phyloP scores from a whole-genome alignment of 805 yeast species.

The Cyberlindnera japonica region DNA sequence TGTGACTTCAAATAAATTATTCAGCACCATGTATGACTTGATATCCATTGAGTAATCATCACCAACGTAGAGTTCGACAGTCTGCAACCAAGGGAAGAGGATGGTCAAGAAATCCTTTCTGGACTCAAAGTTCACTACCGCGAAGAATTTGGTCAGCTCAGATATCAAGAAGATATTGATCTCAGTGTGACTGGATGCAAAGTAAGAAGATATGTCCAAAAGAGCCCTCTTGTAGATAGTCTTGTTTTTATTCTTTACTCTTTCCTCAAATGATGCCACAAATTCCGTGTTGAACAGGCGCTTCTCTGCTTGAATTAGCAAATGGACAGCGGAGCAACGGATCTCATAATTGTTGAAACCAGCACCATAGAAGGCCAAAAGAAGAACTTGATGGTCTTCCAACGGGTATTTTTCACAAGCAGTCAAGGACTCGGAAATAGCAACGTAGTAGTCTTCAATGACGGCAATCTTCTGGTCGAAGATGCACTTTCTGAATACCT shows the following conservation, averaged over 20 bases:
- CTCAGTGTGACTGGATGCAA: slow-evolving; percentile 60
- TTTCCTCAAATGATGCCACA: slow-evolving; percentile 58
- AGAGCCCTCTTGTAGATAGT: slow-evolving; percentile 86
- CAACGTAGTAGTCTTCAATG: slow-evolving; percentile 65
- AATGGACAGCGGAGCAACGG: slow-evolving; percentile 65
- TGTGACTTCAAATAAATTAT: slow-evolving; percentile 80
- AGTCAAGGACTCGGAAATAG: slow-evolving; percentile 62
- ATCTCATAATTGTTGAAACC: slow-evolving; percentile 70
- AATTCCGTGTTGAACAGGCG: slow-evolving; percentile 51
- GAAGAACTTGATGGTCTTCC: slow-evolving; percentile 62
- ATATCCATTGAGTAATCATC: slow-evolving; percentile 38
- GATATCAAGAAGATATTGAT: slow-evolving; percentile 63
- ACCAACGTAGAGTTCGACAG: slow-evolving; percentile 55
- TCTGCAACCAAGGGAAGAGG: slow-evolving; percentile 89
- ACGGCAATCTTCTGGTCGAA: slow-evolving; percentile 48
- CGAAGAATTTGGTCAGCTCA: slow-evolving; percentile 65
- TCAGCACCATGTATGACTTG: slow-evolving; percentile 62
- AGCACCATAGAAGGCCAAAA: slow-evolving; percentile 72
- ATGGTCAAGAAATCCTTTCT: slow-evolving; percentile 79
- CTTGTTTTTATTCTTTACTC: slow-evolving; percentile 69
- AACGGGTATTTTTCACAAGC: slow-evolving; percentile 43
- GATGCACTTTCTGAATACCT: slow-evolving; percentile 72
- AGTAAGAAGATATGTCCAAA: slow-evolving; percentile 69
- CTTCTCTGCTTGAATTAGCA: slow-evolving; percentile 65
- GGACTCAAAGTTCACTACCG: slow-evolving; percentile 51